Base-by-base conservation (phyloP, 257 asterid species). In the Linaria vulgaris region DNA sequence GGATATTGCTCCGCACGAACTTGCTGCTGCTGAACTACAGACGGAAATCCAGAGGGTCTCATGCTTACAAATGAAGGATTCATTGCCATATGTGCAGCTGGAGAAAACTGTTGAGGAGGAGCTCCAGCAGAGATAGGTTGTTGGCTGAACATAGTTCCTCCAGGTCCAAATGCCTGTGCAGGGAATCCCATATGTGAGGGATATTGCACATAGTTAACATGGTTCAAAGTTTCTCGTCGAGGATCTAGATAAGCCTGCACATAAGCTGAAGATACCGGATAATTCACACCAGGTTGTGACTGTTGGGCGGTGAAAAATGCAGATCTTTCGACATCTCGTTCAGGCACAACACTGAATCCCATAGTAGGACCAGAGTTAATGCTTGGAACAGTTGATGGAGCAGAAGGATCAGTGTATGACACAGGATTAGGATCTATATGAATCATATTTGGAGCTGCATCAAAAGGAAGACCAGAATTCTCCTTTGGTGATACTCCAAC, bases 161-260 rank as follows among this genome's bases (percentile, higher is more conserved):
- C 73, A 11, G 81, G 61, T 64, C 89, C 87, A 76, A 86, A 70
- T 24, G 81, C 69, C 60, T 79, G 91, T 17, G 80, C 34, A 9
- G 95, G 90, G 63, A 77, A 87, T 23, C 97, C 90, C 85, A 88
- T 71, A 56, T 80, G 95, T 9, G 95, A 37, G 69, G 90, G 79
- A 56, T 67, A 13, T n/a, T 79, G 97, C 54, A 77, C 73, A 78
- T 74, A 87, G 46, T 72, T 83, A 27, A 83, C 67, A 73, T 56
- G 86, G 61, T 61, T 72, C 71, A 63, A 20, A 49, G 70, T 68
- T 64, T 89, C 97, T 49, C 75, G 85, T 47, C 63, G 87, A 70
- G 88, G 83, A 64, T 82, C 96, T 30, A 69, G 74, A 62, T 72
- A 82, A 70, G 79, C 55, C 60, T 78, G 90, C 76, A 76, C 56